phyloP scores from a whole-genome alignment of 441 rosid genomes.

The Hypseocharis bilobata region DNA sequence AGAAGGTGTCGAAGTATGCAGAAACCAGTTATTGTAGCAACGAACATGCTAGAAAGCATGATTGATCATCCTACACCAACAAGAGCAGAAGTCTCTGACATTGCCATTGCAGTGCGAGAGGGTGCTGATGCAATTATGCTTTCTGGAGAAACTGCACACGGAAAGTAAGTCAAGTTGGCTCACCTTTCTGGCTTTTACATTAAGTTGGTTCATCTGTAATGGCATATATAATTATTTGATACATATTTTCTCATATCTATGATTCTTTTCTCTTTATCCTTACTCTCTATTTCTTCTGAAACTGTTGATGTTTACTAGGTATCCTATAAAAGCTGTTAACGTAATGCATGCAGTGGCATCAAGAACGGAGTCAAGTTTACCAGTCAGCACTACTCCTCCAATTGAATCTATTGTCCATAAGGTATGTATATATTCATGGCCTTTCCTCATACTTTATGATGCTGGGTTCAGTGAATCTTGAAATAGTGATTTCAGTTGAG shows the following conservation, averaged over 20 bases:
- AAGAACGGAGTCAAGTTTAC: slow-evolving; percentile 77
- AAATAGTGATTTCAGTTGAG: not conserved
- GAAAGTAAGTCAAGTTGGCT: slow-evolving; percentile 51
- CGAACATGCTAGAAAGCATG: slow-evolving; percentile 98
- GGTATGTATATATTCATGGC: slow-evolving; percentile 32
- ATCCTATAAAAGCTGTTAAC: slow-evolving; percentile 78
- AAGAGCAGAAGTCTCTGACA: slow-evolving; percentile 97
- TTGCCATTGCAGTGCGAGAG: slow-evolving; percentile 90
- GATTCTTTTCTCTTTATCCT: not conserved
- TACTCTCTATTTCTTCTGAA: not conserved
- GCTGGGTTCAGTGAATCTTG: not conserved
- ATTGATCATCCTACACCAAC: slow-evolving; percentile 94
- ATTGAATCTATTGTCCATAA: slow-evolving; percentile 37
- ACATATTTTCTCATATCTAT: not conserved
- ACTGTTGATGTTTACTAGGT: slow-evolving; percentile 29
- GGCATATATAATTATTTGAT: not conserved
- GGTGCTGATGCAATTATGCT: slow-evolving; percentile 96
- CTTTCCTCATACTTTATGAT: not conserved
- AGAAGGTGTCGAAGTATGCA: slow-evolving; percentile 75
- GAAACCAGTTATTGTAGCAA: slow-evolving; percentile 89
- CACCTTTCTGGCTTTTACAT: not conserved
- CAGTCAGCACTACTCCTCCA: slow-evolving; percentile 46
- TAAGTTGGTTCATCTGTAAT: too few relatives aligned
- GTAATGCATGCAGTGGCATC: slow-evolving; percentile 89
- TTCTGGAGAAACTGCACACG: slow-evolving; percentile 98